Conservation (phyloP, 805 yeast species). For the Torulaspora maleeae region DNA sequence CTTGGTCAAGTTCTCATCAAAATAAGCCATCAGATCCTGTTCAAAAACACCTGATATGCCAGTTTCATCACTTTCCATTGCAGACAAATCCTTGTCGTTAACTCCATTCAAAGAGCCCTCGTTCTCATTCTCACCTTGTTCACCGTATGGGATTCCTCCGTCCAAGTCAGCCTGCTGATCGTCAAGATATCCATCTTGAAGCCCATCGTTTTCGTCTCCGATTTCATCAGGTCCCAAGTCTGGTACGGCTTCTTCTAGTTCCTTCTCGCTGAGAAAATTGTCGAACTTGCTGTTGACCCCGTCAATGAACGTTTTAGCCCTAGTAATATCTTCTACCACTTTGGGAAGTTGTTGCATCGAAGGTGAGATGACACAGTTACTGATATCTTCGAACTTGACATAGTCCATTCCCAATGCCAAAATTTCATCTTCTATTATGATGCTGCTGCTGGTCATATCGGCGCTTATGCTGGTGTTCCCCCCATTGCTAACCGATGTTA, state of each 20-base stretch:
- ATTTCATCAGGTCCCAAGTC: conserved; percentile 29
- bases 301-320: conserved; percentile 46
- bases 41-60: conserved; percentile 40
- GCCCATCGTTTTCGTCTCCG: conserved; percentile 3
- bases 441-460: not conserved
- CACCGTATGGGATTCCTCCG: not conserved
- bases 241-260: conserved; percentile 31
- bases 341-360: conserved; percentile 57
- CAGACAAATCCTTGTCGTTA: conserved; percentile 17
- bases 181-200: conserved; percentile 2
- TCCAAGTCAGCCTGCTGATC: conserved; percentile 4
- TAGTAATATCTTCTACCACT: conserved; percentile 51
- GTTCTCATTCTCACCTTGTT: conserved; percentile 23
- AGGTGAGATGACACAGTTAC: conserved; percentile 54
- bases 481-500: not conserved
- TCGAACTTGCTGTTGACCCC: conserved; percentile 38
- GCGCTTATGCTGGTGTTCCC: not conserved
- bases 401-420: conserved; percentile 35
- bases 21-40: conserved; percentile 69
- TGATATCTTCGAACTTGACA: conserved; percentile 29
- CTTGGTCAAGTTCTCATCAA: conserved; percentile 61
- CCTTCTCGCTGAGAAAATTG: conserved; percentile 31
- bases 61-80: conserved; percentile 15
- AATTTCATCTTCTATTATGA: conserved; percentile 31
- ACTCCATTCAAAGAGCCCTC: conserved; percentile 2